Base-by-base conservation (phyloP, 176 grass and related monocot species). In the Chrysopogon serrulatus region DNA sequence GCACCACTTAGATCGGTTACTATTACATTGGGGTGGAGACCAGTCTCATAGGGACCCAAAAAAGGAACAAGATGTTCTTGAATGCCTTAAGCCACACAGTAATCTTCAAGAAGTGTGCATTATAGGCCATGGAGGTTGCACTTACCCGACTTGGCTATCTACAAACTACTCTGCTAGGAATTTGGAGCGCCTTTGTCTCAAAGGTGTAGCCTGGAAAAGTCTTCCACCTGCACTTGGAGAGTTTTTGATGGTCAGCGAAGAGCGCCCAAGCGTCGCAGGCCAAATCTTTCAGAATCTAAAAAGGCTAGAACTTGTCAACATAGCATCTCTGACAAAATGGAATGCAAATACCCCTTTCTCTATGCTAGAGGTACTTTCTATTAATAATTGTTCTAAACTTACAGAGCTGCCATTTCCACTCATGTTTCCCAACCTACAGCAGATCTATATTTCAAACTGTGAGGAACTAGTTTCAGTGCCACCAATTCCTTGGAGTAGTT, bases 371-470 rank as follows among this genome's bases (percentile, higher is more conserved):
- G 15, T 30, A 34, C 28, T 74, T 8, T 35, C 1, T 13, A 1
- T 74, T 28, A 27, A 24, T 2, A 6, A 43, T 16, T 72, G 71
- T 17, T 23, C 16, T 35, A 18, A 12, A 32, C 71, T 53, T 32
- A 21, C 3, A 28, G 69, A 72, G 41, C 17, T 72, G 71, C 71
- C 71, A 5, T 43, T 72, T 82, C 9, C 26, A 7, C 8, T 43
- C 26, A 28, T 17, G 48, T 72, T 61, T 72, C 80, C 67, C 10
- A 72, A 1, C 5, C 37, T 82, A 9, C 35, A 6, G 1, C 1
- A 3, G 3, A 1, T 85, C 1, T 0, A 8, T 1, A 27, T 85
- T 35, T 0, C 0, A 0, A 10, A 10, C 1, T 85, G 83, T 33
- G 5, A 0, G 56, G 11, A 85, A 0, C 23, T 70, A 3, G 16